Evolutionary conservation across 441 rosid species (phyloP), one percentile per base, ranked within the genome.

Genomic region (Adansonia gregorii): DNA sequence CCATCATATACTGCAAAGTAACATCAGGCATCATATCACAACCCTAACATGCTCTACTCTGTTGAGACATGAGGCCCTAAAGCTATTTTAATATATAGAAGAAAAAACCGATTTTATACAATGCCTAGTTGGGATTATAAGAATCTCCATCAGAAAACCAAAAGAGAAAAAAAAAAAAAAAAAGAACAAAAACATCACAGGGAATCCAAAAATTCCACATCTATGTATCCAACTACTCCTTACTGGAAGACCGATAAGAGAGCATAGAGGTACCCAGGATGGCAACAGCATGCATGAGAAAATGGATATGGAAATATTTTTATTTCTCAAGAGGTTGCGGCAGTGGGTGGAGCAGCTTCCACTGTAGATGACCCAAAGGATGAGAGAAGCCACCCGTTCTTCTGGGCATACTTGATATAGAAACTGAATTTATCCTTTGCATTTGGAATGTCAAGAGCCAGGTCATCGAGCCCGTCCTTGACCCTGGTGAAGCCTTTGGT

Each of bases 381-480:
- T 1, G 91, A 76, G n/a, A 88, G 80, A 72, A 96, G 92, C 99
- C 99, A 96, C 9, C 95, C 99, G 76, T 87, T 89, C 77, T 83
- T 83, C 86, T 84, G 89, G 63, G 98, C 99, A 81, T 80, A 74
- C 69, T 90, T 91, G 20, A 78, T 82, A 56, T 94, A 96, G 87
- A 83, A 83, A 75, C 78, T 78, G 78, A 91, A 96, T 81, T 96
- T 96, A 86, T 94, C 95, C 80, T 81, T 88, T 0, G 98, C 99
- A 67, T 94, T 93, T 0, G 99, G 99, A 76, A 96, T 94, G 84
- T 96, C 99, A 2, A 96, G 98, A 15, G 97, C 97, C 81, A 96
- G 83, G 83, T 96, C 99, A 48, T 94, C 98, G 0, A 96, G 94
- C 60, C 95, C 96, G 41, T 94, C 99, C 83, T 87, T 91, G 68